Evolutionary conservation across 768 basidiomycete genomes (phyloP).

Genomic region (Rhodotorula babjevae): DNA sequence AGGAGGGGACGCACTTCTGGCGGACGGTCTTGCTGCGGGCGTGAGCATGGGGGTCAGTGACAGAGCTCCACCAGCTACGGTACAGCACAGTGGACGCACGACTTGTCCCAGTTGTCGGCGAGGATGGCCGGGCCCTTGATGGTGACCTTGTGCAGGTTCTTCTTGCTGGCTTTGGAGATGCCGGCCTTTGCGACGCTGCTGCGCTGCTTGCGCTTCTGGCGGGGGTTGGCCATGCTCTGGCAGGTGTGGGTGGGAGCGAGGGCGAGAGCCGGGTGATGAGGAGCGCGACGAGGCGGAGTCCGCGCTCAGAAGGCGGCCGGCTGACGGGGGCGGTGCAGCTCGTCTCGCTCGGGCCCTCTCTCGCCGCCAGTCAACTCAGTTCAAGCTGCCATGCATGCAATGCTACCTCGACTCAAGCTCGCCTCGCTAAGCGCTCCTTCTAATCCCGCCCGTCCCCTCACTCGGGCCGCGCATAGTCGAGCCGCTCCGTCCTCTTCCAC

Average conservation of each 20-base stretch:
- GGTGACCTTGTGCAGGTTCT: slow-evolving; percentile 31
- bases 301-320: background rate
- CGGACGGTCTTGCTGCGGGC: slow-evolving; percentile 34
- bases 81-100: slow-evolving; percentile 2
- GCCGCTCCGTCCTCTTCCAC: slow-evolving; percentile 29
- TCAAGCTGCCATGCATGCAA: too few species aligned
- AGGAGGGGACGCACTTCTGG: slow-evolving; percentile 26
- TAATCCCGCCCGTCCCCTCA: background rate
- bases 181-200: slow-evolving; percentile 62
- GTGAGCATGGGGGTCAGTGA: too few species aligned
- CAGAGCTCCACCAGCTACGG: too few species aligned
- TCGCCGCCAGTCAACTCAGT: too few species aligned
- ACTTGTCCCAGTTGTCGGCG: slow-evolving; percentile 32
- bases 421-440: background rate
- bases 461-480: slow-evolving; percentile 39
- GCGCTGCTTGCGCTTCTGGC: slow-evolving; percentile 79
- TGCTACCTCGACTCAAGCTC: background rate
- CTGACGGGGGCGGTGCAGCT: background rate
- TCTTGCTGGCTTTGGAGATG: background rate
- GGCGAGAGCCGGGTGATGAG: background rate
- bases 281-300: background rate
- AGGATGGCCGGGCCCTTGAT: slow-evolving; percentile 34
- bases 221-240: slow-evolving; percentile 76
- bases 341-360: background rate
- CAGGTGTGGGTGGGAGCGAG: too few species aligned